Evolutionary conservation across 2,329 filamentous ascomycete species (phyloP).

Genomic region (Fusarium compactum): DNA sequence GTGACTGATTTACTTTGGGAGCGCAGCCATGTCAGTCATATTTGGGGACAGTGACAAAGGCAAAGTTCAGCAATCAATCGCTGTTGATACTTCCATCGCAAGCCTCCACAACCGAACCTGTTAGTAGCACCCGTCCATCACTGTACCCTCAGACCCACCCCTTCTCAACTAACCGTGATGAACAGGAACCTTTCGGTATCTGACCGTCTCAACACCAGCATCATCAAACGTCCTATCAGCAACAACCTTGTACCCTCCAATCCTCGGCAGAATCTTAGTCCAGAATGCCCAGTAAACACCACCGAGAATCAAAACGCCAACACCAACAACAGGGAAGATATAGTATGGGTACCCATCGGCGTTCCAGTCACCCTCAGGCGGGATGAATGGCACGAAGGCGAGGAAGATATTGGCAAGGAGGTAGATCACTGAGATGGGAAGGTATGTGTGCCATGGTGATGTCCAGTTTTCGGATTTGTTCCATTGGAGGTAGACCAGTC

Average conservation of each 20-base stretch:
- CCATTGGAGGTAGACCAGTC: constrained; percentile 65
- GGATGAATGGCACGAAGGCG: constrained; percentile 66
- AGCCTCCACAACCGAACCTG: neutral
- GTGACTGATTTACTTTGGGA: neutral
- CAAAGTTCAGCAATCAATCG: neutral
- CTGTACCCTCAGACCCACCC: neutral
- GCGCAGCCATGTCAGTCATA: neutral
- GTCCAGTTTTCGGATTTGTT: constrained; percentile 64
- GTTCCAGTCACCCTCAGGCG: constrained; percentile 61
- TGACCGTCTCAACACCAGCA: constrained; percentile 55
- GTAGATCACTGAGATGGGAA: constrained; percentile 62
- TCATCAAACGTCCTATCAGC: constrained; percentile 58
- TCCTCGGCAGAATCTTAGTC: constrained; percentile 62
- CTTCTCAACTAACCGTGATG: neutral
- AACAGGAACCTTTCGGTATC: constrained; percentile 54
- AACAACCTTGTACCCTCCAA: constrained; percentile 64
- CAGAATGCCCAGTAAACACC: constrained; percentile 65
- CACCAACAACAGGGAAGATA: constrained; percentile 66
- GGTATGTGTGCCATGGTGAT: constrained; percentile 64
- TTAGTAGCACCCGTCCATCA: neutral
- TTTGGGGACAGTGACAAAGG: neutral
- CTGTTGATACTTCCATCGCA: rapidly evolving
- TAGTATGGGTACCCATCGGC: constrained; percentile 67
- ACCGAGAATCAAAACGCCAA: constrained; percentile 64
- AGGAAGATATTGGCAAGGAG: constrained; percentile 65